Evolutionary conservation across 352 stramenopile species (phyloP), one percentile per base, ranked within the genome.

Genomic region (Aphanomyces euteiches): DNA sequence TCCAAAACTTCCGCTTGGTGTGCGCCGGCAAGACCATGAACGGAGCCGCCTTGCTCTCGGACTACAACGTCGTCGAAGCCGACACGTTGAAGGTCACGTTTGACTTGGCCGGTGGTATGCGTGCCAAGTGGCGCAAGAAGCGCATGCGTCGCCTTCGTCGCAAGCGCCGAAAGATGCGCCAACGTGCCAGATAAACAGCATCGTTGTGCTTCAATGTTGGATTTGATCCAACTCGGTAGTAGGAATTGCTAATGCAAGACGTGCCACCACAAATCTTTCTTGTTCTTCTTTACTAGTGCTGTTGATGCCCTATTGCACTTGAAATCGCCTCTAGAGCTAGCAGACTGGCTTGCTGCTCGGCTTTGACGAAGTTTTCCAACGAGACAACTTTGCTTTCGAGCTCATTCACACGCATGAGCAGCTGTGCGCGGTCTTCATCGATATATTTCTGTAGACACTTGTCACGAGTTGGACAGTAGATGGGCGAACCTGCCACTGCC

Each of bases 111-210:
- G 93, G 88, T 75, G 95, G 94, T 75, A 98, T 98, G 94, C 93
- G 94, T 80, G 84, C 82, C 78, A 98, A 99, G 93, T 99, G 96
- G 95, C 88, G 90, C 74, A 99, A 99, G 92, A 99, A 99, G 95
- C 93, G 95, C 73, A 98, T 98, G 95, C 92, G 96, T 73, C 96
- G 96, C 78, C 89, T 99, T 74, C 92, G 96, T 78, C 91, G 96
- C 80, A 99, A 99, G 92, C 92, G 96, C 80, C 81, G 96, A 81
- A 99, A 99, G 95, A 99, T 99, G 96, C 93, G 96, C 82, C 94
- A 98, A 90, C 95, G 96, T 84, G 96, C 96, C 77, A 98, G 96
- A 95, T 99, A 98, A 97, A 85, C 50, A 19, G 50, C 50, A 59
- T 59, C 50, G 28, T 59, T 59, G 50, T 39, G 50, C n/a, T 36